Base-by-base conservation (phyloP, 345 rosid genomes). In the Populus euphratica region DNA sequence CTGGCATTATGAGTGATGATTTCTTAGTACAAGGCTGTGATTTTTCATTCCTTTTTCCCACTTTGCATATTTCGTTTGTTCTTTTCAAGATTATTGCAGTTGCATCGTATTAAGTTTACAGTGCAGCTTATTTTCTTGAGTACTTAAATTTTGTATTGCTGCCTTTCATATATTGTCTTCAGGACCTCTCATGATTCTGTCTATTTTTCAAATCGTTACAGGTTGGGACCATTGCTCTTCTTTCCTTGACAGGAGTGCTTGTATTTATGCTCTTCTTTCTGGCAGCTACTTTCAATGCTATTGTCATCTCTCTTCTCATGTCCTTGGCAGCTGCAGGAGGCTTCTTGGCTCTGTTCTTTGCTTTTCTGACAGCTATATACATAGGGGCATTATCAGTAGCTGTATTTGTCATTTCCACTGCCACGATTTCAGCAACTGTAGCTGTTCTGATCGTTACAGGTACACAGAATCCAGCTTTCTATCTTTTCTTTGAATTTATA, bases 241-340 rank as follows among this genome's bases (percentile, higher is more conserved):
- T 96, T 79, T 75, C 96, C 63, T 74, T 89, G 85, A 86, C 94
- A 68, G 99, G 94, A 70, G 79, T 92, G 80, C 83, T 89, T 8
- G 81, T 89, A 23, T 96, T 93, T 85, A 82, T 86, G 86, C 88
- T 93, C 73, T 92, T 96, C 89, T 89, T 96, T 72, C 76, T 91
- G 79, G 91, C 90, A 65, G 98, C 99, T 33, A 92, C 97, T 38
- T 78, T 72, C 68, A 93, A 91, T 80, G 96, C 97, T 43, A 83
- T 93, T 73, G 72, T 91, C 50, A 68, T 96, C 29, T 92, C 94
- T 65, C 90, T 96, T 76, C 84, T 96, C 75, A 63, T 96, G 82
- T 90, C 98, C 77, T 79, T 96, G 82, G 98, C 96, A 20, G 90
- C 90, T 25, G 98, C 91, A 14, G 97, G 98, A 59, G 93, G 97